phyloP scores from a whole-genome alignment of 2,329 filamentous ascomycete genomes.

The Pseudogymnoascus sp. region DNA sequence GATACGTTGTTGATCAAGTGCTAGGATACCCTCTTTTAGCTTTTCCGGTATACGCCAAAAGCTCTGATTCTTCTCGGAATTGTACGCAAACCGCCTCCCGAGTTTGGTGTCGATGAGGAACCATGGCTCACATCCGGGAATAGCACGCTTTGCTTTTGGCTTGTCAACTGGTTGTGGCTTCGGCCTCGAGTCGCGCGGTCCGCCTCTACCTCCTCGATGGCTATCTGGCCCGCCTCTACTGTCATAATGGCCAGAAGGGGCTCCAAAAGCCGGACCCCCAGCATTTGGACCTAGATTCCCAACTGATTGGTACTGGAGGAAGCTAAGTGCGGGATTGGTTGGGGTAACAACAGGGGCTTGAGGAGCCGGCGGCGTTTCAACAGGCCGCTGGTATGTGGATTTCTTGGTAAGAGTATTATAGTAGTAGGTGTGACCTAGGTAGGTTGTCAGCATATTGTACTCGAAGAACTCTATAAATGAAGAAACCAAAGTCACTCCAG shows the following conservation, averaged over 20 bases:
- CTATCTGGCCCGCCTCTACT: conserved; percentile 34
- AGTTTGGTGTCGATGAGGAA: conserved; percentile 87
- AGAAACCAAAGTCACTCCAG: background rate
- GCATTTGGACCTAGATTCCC: conserved; percentile 31
- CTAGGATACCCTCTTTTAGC: conserved; percentile 67
- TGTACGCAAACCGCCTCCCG: conserved; percentile 82
- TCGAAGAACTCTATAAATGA: background rate
- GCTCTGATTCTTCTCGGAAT: conserved; percentile 75
- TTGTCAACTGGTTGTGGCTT: conserved; percentile 66
- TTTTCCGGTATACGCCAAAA: conserved; percentile 92
- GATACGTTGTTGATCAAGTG: conserved; percentile 64
- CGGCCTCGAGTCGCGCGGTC: conserved; percentile 36
- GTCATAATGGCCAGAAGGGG: conserved; percentile 19
- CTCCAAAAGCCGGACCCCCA: conserved; percentile 26
- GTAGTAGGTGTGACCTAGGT: conserved; percentile 71
- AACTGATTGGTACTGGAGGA: conserved; percentile 35
- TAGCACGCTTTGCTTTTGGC: conserved; percentile 68
- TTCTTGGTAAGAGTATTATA: conserved; percentile 75
- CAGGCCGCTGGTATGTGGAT: conserved; percentile 80
- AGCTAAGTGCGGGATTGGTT: conserved; percentile 28
- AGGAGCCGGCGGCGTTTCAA: conserved; percentile 24
- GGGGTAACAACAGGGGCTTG: conserved; percentile 10
- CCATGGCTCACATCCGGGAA: conserved; percentile 82
- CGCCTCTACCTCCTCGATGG: conserved; percentile 41
- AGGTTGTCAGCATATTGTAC: conserved; percentile 14